phyloP scores from a whole-genome alignment of 805 yeast genomes.

The Saturnispora quitensis region DNA sequence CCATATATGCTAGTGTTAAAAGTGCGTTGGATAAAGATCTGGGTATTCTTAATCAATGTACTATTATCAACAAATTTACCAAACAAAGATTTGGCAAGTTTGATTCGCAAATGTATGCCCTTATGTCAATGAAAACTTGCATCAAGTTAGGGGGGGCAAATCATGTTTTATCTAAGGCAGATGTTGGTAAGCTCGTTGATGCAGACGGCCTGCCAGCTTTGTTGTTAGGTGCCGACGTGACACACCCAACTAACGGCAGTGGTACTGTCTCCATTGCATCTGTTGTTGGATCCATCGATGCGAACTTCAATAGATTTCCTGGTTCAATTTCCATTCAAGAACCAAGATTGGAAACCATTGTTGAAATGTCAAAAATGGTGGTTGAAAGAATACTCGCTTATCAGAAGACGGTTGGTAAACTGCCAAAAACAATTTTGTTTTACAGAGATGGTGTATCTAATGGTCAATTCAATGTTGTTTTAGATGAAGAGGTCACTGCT shows the following conservation, averaged over 20 bases:
- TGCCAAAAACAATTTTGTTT: conserved; percentile 22
- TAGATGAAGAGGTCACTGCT: conserved; percentile 23
- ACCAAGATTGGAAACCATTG: conserved; percentile 18
- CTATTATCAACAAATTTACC: conserved; percentile 21
- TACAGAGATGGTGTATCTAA: conserved; percentile 29
- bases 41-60: conserved; percentile 25
- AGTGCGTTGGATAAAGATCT: conserved; percentile 21
- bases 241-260: conserved; percentile 21
- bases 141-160: conserved; percentile 26
- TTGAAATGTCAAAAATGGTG: conserved; percentile 21
- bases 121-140: conserved; percentile 27
- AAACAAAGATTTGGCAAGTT: conserved; percentile 18
- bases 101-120: conserved; percentile 24
- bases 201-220: conserved; percentile 19
- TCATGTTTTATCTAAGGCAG: conserved; percentile 14
- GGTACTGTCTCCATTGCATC: conserved; percentile 18
- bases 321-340: conserved; percentile 20
- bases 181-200: conserved; percentile 14
- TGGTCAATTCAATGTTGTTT: conserved; percentile 24
- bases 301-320: conserved; percentile 20
- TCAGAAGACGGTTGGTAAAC: conserved; percentile 14
- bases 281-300: conserved; percentile 20
- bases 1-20: conserved; percentile 22
- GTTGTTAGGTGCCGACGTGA: conserved; percentile 24
- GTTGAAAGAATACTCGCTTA: conserved; percentile 19